These are phyloP conservation scores for Lactifluus subvellereus DNA, from an alignment of 768 basidiomycete species.

Conservation along the genomic window DNA sequence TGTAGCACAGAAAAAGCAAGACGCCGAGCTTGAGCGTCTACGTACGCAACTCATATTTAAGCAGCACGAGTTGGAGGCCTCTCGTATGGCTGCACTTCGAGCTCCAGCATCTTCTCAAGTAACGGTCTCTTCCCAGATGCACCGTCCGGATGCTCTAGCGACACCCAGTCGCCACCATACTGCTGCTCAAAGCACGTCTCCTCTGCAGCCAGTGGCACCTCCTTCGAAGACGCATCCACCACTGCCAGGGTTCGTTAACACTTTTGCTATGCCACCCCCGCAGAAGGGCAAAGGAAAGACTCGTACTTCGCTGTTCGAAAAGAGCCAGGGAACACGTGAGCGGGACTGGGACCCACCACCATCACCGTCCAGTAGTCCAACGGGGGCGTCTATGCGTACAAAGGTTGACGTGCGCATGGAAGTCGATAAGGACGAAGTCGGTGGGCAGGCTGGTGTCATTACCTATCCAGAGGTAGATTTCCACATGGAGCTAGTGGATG, in stretches of 20 bases:
- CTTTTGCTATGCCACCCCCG: constrained; percentile 1
- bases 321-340: constrained; percentile 11
- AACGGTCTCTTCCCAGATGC: neutral
- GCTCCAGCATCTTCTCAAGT: constrained; percentile 4
- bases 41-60: constrained; percentile 24
- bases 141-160: neutral
- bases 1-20: constrained; percentile 9
- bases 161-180: constrained; percentile 2
- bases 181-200: neutral
- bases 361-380: neutral
- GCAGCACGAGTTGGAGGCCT: constrained; percentile 20
- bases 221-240: neutral
- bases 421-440: neutral
- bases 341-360: neutral
- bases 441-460: neutral
- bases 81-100: constrained; percentile 2
- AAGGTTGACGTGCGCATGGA: constrained; percentile 10
- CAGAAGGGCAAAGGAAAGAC: constrained; percentile 12
- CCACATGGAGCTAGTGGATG: neutral
- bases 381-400: neutral
- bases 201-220: neutral
- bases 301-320: constrained; percentile 2
- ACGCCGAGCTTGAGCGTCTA: constrained; percentile 21
- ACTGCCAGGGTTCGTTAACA: constrained; percentile 23
- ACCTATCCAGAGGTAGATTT: neutral